Conservation (phyloP, 805 yeast species). For the Priceomyces melissophilus region DNA sequence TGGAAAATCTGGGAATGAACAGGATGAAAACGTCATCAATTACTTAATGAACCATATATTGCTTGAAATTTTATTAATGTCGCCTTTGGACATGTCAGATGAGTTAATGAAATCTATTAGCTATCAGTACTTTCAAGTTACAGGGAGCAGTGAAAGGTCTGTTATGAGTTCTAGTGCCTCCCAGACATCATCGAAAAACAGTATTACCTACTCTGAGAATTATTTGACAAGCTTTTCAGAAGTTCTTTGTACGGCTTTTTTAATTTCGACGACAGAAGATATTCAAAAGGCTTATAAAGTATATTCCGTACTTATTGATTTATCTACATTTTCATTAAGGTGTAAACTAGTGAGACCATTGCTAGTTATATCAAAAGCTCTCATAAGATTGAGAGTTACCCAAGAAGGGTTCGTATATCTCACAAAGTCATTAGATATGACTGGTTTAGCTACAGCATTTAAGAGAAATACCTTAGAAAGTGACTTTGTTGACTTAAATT, state of each 20-base stretch:
- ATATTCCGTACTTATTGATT: slow-evolving; percentile 28
- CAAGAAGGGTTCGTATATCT: slow-evolving; percentile 44
- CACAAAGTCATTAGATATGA: slow-evolving; percentile 56
- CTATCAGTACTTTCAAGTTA: slow-evolving; percentile 3
- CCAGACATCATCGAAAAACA: slow-evolving; percentile 10
- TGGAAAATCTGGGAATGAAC: slow-evolving; percentile 22
- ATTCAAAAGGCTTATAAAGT: slow-evolving; percentile 25
- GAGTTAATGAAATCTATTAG: slow-evolving; percentile 12
- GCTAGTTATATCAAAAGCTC: slow-evolving; percentile 48
- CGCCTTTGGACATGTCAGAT: slow-evolving; percentile 13
- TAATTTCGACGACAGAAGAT: slow-evolving; percentile 19
- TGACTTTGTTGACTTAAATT: slow-evolving; percentile 14
- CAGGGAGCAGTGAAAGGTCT: slow-evolving; percentile 15
- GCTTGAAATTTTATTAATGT: slow-evolving; percentile 16
- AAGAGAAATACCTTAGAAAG: slow-evolving; percentile 42
- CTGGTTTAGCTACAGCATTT: slow-evolving; percentile 60
- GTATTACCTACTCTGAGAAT: slow-evolving; percentile 5
- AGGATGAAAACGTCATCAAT: slow-evolving; percentile 29
- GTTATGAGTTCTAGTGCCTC: slow-evolving; percentile 27
- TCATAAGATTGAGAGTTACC: slow-evolving; percentile 54
- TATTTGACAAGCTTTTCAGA: slow-evolving; percentile 19
- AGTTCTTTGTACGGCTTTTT: slow-evolving; percentile 22
- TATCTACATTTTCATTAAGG: slow-evolving; percentile 34
- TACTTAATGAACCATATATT: slow-evolving; percentile 25
- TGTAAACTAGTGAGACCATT: slow-evolving; percentile 34